Percentiles rank a stretch among this genome's conserved stretches.
These are phyloP conservation scores for Penicillium sp. DNA, from an alignment of 2,329 filamentous ascomycete genomes.

Conservation along the genomic window DNA sequence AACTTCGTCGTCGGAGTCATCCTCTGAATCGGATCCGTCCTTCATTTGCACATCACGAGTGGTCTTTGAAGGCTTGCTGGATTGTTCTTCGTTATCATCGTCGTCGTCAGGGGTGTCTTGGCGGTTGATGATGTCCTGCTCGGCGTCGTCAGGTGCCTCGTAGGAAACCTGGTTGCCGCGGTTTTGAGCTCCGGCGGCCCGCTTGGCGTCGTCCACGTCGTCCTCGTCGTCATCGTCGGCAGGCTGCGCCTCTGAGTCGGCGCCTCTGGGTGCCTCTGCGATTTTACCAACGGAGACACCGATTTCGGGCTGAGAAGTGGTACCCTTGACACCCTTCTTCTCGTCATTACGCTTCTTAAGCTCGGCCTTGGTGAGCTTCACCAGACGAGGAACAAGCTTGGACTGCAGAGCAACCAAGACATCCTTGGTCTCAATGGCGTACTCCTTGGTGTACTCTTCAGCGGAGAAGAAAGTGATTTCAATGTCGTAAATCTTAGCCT, in stretches of 20 bases:
- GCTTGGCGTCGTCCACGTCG: constrained; percentile 71
- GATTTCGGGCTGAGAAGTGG: constrained; percentile 75
- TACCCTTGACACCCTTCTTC: constrained; percentile 56
- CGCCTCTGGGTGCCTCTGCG: constrained; percentile 52
- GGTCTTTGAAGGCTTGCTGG: constrained; percentile 25
- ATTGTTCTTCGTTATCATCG: constrained; percentile 54
- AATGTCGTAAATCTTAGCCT: constrained; percentile 84
- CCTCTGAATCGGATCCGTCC: constrained; percentile 34
- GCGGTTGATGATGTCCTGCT: constrained; percentile 72
- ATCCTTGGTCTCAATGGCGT: constrained; percentile 77
- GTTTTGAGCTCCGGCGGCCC: constrained; percentile 65
- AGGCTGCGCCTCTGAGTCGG: constrained; percentile 58
- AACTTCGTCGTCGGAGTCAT: constrained; percentile 45
- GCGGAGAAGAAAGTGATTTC: constrained; percentile 80
- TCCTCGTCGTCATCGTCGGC: constrained; percentile 72
- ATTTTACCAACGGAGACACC: constrained; percentile 62
- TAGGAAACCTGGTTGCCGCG: constrained; percentile 82
- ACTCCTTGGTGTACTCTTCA: constrained; percentile 79
- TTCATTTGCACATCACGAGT: constrained; percentile 40
- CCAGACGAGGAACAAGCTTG: constrained; percentile 72
- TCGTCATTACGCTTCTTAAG: constrained; percentile 73
- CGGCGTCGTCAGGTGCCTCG: constrained; percentile 89
- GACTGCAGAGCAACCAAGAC: constrained; percentile 78
- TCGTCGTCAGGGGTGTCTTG: constrained; percentile 62
- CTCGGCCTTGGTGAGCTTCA: constrained; percentile 71